Evolutionary conservation across 768 basidiomycete genomes (phyloP).

Genomic region (Podaxis rugospora): DNA sequence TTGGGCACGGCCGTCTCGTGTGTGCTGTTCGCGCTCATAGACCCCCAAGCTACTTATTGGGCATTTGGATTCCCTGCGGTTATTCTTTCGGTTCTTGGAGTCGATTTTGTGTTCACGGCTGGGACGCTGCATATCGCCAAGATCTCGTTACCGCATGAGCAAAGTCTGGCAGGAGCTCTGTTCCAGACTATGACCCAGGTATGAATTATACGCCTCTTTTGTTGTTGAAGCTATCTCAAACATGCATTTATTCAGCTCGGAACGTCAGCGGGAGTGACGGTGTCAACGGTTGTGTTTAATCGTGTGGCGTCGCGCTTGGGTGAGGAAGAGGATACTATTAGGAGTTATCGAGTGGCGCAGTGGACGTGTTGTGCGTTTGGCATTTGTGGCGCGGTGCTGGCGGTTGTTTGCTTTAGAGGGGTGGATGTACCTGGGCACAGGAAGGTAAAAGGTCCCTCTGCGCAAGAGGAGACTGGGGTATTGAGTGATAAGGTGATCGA

Average conservation of each 20-base stretch:
- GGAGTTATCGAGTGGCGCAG: conserved; percentile 59
- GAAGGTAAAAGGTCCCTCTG: not conserved
- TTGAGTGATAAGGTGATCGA: not conserved
- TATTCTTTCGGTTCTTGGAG: conserved; percentile 63
- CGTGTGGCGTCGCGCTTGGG: conserved; percentile 29
- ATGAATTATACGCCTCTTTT: not conserved
- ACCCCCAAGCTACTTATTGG: conserved; percentile 60
- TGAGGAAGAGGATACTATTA: conserved; percentile 30
- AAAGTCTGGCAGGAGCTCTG: conserved; percentile 69
- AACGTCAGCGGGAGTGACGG: conserved; percentile 63
- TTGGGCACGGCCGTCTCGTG: conserved; percentile 52
- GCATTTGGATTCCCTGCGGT: conserved; percentile 71
- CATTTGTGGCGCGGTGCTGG: conserved; percentile 41
- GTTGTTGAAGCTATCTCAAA: not conserved
- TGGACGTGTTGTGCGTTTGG: conserved; percentile 66
- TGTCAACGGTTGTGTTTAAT: conserved; percentile 70
- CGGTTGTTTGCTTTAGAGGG: conserved; percentile 22
- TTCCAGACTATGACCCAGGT: conserved; percentile 81
- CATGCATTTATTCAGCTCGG: conserved; percentile 43
- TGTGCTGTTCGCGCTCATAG: conserved; percentile 66
- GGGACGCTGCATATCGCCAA: conserved; percentile 76
- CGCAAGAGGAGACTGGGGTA: not conserved
- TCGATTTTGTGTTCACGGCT: conserved; percentile 70
- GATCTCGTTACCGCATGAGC: conserved; percentile 61
- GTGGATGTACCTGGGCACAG: conserved; percentile 25